These are phyloP conservation scores for Colletotrichum sp. DNA, from an alignment of 2,329 filamentous ascomycete species.

Conservation along the genomic window DNA sequence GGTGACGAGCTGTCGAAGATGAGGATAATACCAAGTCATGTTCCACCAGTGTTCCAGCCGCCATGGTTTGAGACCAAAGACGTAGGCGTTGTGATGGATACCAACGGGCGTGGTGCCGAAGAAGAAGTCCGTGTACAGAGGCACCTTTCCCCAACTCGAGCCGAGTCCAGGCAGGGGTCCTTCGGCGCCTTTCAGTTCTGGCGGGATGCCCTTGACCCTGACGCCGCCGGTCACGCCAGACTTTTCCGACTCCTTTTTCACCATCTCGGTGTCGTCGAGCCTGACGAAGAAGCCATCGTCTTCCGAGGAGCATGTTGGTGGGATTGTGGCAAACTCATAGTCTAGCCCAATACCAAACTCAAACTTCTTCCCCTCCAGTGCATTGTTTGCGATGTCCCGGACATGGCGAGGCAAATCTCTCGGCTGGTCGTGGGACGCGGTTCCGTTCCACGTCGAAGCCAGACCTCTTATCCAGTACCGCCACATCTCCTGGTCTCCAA, in stretches of 20 bases:
- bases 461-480: slow-evolving; percentile 35
- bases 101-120: slow-evolving; percentile 39
- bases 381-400: slow-evolving; percentile 28
- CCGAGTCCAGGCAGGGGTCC: slow-evolving; percentile 12
- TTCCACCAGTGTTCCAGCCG: slow-evolving; percentile 39
- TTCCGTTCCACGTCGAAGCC: slow-evolving; percentile 36
- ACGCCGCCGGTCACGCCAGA: slow-evolving; percentile 34
- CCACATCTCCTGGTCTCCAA: slow-evolving; percentile 43
- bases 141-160: slow-evolving; percentile 30
- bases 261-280: slow-evolving; percentile 26
- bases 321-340: slow-evolving; percentile 41
- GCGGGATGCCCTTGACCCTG: slow-evolving; percentile 30
- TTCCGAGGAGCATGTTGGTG: slow-evolving; percentile 39
- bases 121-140: slow-evolving; percentile 42
- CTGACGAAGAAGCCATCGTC: slow-evolving; percentile 39
- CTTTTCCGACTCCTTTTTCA: slow-evolving; percentile 28
- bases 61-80: slow-evolving; percentile 33
- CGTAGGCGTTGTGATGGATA: slow-evolving; percentile 42
- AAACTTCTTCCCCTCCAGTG: slow-evolving; percentile 31
- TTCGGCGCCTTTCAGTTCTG: slow-evolving; percentile 28
- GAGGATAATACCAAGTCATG: slow-evolving; percentile 39
- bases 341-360: slow-evolving; percentile 45
- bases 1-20: slow-evolving; percentile 33
- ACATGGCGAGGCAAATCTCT: slow-evolving; percentile 23
- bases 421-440: slow-evolving; percentile 13